Conservation (phyloP, 2,329 filamentous ascomycete species). For the Neurospora sp. region DNA sequence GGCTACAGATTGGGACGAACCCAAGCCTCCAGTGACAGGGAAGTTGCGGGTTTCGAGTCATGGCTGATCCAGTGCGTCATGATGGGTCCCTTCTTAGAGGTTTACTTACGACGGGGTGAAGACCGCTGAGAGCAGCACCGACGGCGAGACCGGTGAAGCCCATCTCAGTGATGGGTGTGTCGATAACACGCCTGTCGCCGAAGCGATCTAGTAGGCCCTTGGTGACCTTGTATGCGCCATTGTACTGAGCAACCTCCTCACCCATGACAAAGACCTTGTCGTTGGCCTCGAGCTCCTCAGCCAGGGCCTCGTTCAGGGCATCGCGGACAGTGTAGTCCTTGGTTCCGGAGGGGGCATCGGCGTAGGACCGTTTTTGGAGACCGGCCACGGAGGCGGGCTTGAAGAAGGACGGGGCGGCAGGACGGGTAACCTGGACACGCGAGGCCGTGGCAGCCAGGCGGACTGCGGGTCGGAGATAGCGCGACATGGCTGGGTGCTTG, state of each 20-base stretch:
- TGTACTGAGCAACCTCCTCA: slow-evolving; percentile 99
- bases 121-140: slow-evolving; percentile 85
- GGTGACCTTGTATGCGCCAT: slow-evolving; percentile 99
- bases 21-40: background rate
- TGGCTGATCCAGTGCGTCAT: background rate
- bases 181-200: slow-evolving; percentile 93
- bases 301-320: slow-evolving; percentile 93
- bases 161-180: slow-evolving; percentile 96
- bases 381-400: slow-evolving; percentile 22
- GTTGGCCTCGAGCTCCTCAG: slow-evolving; percentile 91
- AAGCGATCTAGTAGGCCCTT: slow-evolving; percentile 96
- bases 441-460: slow-evolving; percentile 30
- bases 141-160: slow-evolving; percentile 91
- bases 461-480: slow-evolving; percentile 34
- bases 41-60: background rate
- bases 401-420: slow-evolving; percentile 17
- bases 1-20: background rate
- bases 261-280: slow-evolving; percentile 92
- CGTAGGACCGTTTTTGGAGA: slow-evolving; percentile 44
- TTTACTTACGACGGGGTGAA: slow-evolving; percentile 81
- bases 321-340: slow-evolving; percentile 98
- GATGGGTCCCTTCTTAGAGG: background rate
- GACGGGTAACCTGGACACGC: slow-evolving; percentile 18
- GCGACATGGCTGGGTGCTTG: slow-evolving; percentile 28
- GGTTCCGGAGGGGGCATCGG: slow-evolving; percentile 42